Evolutionary conservation across 2,329 filamentous ascomycete species (phyloP).

Genomic region (Aspergillus pseudoviridinutans): DNA sequence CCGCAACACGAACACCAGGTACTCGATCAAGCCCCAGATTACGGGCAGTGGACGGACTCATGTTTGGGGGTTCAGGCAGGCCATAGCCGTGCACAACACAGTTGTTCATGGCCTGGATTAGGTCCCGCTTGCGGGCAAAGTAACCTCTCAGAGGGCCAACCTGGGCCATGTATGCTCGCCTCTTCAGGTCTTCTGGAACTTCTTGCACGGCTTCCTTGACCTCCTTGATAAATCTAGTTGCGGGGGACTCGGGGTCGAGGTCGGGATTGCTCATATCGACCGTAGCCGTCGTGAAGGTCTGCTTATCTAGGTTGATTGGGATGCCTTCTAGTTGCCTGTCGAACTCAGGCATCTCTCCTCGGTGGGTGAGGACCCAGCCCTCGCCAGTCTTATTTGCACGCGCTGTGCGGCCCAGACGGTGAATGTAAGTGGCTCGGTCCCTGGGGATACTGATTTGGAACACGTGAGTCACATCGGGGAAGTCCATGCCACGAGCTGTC

Average conservation of each 20-base stretch:
- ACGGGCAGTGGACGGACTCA: conserved; percentile 18
- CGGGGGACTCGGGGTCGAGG: conserved; percentile 3
- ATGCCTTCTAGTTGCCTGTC: conserved; percentile 52
- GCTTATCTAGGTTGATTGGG: conserved; percentile 44
- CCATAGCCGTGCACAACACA: conserved; percentile 46
- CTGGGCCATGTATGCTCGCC: conserved; percentile 27
- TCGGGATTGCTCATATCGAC: conserved; percentile 8
- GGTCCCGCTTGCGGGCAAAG: conserved; percentile 32
- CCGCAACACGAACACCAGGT: conserved; percentile 22
- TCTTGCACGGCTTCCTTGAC: conserved; percentile 42
- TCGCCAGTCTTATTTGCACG: conserved; percentile 62
- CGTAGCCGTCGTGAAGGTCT: conserved; percentile 14
- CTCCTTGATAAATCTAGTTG: conserved; percentile 23
- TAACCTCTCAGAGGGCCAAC: conserved; percentile 18
- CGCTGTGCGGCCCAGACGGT: conserved; percentile 71
- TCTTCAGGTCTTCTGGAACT: conserved; percentile 23
- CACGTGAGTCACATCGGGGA: conserved; percentile 74
- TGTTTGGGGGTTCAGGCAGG: conserved; percentile 38
- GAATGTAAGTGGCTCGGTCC: conserved; percentile 68
- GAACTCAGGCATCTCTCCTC: conserved; percentile 49
- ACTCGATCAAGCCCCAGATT: conserved; percentile 28
- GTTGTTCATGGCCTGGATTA: conserved; percentile 45
- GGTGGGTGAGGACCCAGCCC: conserved; percentile 57
- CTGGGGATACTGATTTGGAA: conserved; percentile 66
- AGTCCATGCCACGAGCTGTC: conserved; percentile 78